Evolutionary conservation across 768 basidiomycete species (phyloP).

Genomic region (Leccinum olivaceopallidum): DNA sequence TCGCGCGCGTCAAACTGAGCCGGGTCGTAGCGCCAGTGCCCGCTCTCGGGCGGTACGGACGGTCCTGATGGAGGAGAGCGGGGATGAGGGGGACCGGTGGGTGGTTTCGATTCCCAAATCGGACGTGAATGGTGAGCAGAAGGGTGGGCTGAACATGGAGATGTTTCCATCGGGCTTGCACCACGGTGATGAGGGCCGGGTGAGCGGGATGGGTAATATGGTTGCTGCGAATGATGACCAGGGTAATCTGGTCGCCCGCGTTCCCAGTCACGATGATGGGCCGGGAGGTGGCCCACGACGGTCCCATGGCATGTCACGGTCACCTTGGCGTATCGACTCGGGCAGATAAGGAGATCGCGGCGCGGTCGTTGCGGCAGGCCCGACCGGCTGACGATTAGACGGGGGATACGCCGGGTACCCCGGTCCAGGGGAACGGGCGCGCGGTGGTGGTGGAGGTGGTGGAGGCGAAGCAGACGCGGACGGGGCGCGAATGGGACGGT

Average conservation of each 20-base stretch:
- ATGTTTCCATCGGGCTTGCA: constrained; percentile 58
- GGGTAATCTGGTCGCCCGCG: constrained; percentile 44
- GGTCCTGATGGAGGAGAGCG: constrained; percentile 37
- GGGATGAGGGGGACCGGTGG: constrained; percentile 30
- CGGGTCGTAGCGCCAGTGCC: too few relatives aligned
- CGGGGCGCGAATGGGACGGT: constrained; percentile 49
- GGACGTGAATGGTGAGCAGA: constrained; percentile 34
- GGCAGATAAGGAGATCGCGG: constrained; percentile 64
- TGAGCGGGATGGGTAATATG: constrained; percentile 36
- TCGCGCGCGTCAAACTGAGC: too few relatives aligned
- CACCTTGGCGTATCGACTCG: constrained; percentile 46
- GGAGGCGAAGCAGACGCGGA: constrained; percentile 65
- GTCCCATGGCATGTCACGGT: constrained; percentile 62
- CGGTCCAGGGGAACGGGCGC: constrained; percentile 51
- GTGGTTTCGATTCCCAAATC: constrained; percentile 66
- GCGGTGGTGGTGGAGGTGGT: constrained; percentile 31
- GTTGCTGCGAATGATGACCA: constrained; percentile 31
- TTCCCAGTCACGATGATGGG: constrained; percentile 54
- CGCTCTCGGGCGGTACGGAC: constrained; percentile 30
- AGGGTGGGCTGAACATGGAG: constrained; percentile 57
- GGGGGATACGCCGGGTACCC: constrained; percentile 50
- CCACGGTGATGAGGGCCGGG: constrained; percentile 40
- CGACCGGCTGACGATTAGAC: constrained; percentile 47
- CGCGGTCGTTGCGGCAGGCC: constrained; percentile 51
- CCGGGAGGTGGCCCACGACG: constrained; percentile 47